These are phyloP conservation scores for Candida pseudocylindracea DNA, from an alignment of 1,139 yeast genomes.

Conservation along the genomic window DNA sequence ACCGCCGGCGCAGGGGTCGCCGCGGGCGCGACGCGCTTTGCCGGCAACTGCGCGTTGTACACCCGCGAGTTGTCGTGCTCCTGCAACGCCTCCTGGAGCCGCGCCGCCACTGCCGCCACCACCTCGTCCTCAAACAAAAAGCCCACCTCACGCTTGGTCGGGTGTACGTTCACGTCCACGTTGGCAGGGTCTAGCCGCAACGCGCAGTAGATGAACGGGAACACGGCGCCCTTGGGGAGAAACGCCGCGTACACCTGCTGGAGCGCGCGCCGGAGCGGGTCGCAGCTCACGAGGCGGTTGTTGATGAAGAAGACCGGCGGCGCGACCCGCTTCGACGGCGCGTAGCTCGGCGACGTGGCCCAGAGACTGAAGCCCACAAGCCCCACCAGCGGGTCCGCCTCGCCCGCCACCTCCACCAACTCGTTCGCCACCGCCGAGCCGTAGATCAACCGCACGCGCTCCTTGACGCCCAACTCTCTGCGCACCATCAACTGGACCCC, in stretches of 20 bases:
- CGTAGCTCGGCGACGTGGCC: constrained; percentile 60
- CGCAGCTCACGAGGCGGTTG: constrained; percentile 62
- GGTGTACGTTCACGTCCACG: constrained; percentile 87
- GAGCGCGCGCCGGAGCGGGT: constrained; percentile 54
- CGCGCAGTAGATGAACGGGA: constrained; percentile 59
- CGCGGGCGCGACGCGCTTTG: constrained; percentile 1
- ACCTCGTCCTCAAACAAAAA: constrained; percentile 79
- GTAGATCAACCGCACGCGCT: constrained; percentile 51
- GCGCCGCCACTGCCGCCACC: constrained; percentile 29
- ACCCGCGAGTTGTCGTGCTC: constrained; percentile 48
- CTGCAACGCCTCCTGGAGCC: constrained; percentile 26
- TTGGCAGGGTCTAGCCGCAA: constrained; percentile 41
- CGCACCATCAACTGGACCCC: constrained; percentile 33
- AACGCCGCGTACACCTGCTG: constrained; percentile 38
- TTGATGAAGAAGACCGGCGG: constrained; percentile 71
- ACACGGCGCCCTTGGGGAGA: constrained; percentile 52
- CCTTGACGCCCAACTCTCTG: constrained; percentile 22
- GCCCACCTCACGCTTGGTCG: constrained; percentile 83
- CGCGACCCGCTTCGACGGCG: constrained; percentile 38
- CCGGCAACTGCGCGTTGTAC: constrained; percentile 20
- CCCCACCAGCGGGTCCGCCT: constrained; percentile 4
- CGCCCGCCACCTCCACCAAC: constrained; percentile 14
- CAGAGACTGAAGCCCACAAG: constrained; percentile 32
- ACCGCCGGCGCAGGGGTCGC: constrained; percentile 2
- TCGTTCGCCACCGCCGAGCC: constrained; percentile 55